A percentile compares a stretch with the other conserved stretches of the same genome.
These are phyloP conservation scores for Hamamelis virginiana DNA, from an alignment of 164 flowering plant species.

Conservation along the genomic window DNA sequence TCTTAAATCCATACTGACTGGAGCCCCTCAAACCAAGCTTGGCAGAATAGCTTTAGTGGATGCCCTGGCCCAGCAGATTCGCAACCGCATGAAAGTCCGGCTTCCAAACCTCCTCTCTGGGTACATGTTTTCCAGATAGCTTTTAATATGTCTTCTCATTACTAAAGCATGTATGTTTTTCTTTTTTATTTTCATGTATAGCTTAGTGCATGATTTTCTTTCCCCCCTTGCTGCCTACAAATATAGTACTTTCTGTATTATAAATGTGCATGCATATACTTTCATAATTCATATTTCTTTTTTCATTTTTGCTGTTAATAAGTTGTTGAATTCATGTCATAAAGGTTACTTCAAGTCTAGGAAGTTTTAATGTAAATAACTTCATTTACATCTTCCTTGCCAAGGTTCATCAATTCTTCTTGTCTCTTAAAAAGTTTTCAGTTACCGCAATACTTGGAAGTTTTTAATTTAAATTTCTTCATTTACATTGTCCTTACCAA, in stretches of 20 bases:
- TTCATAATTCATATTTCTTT: background rate
- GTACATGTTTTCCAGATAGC: slow-evolving; percentile 33
- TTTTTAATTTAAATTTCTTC: too few relatives aligned
- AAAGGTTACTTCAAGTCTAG: too few relatives aligned
- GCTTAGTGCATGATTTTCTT: background rate
- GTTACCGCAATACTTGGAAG: too few relatives aligned
- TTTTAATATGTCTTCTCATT: background rate
- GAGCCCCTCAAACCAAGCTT: slow-evolving; percentile 89
- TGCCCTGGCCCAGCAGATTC: slow-evolving; percentile 77
- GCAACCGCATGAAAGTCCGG: slow-evolving; percentile 87
- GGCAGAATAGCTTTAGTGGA: slow-evolving; percentile 94
- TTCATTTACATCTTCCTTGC: too few relatives aligned
- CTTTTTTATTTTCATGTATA: slow-evolving; percentile 3
- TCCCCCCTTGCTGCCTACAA: background rate
- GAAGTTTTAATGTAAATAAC: too few relatives aligned
- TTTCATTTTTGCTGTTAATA: background rate
- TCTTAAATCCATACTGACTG: slow-evolving; percentile 76
- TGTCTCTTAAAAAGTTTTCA: background rate
- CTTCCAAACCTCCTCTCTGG: slow-evolving; percentile 94
- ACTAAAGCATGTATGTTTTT: background rate
- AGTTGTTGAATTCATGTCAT: too few relatives aligned
- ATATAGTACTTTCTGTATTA: background rate
- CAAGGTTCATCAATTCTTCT: background rate
- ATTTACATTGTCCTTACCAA: too few relatives aligned
- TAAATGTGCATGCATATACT: background rate